Evolutionary conservation across 163 green algal genomes (phyloP), one percentile per base, ranked within the genome.

Genomic region (Scenedesmus sp.): DNA sequence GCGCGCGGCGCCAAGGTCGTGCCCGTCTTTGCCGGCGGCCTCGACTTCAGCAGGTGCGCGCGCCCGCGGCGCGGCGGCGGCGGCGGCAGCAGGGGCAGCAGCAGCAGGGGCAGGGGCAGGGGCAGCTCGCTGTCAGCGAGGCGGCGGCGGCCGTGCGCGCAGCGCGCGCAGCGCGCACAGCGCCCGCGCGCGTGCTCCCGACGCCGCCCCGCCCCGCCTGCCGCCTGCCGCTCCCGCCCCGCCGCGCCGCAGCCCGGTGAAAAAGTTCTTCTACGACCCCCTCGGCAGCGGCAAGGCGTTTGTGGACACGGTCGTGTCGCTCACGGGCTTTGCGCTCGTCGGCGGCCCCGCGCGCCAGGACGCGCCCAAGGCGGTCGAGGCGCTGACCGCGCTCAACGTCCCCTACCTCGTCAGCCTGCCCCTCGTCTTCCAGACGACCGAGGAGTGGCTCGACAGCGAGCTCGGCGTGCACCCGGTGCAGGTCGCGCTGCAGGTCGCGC

Each of bases 371-470:
- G 96, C 95, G 24, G 88, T 98, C 56, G 89, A 96, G 77, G 83
- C 81, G 3, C 88, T 99, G 31, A 97, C 93, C 81, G 84, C 92
- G 74, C 91, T 99, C 56, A 94, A 98, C 82, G 96, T 99, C 71
- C 96, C 96, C 4, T 99, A 99, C 93, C 89, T 99, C 78, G 93
- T 97, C 39, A 95, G 91, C 20, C 90, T 99, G 70, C 96, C 96
- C 6, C 89, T 99, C 76, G 95, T 99, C 2, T 99, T 99, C 94
- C 96, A 99, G 92, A 99, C 96, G 60, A 99, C 96, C 2, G 96
- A 99, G 87, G 96, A 99, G 92, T 99, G 96, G 96, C 85, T 96
- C 63, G 95, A 97, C 45, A 95, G 86, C 51, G 93, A 97, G 80
- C 91, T 99, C 53, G 96, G 96, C 47, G 90, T 99, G 77, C 96